These are phyloP conservation scores for Wickerhamomyces bisporus DNA, from an alignment of 805 yeast genomes.

Conservation along the genomic window DNA sequence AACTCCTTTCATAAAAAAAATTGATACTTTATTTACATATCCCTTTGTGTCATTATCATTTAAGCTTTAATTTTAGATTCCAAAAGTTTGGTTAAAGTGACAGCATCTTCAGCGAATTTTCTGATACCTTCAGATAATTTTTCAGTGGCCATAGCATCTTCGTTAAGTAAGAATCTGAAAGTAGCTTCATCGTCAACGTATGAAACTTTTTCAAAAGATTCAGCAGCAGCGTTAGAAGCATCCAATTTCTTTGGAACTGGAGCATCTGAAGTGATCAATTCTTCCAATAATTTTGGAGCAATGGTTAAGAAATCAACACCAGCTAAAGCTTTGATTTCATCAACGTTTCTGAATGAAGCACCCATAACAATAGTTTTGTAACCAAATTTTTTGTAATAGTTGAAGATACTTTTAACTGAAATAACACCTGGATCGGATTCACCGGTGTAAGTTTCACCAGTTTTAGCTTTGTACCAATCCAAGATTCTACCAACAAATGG, in stretches of 20 bases:
- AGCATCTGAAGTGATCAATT: constrained; percentile 71
- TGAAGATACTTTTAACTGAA: constrained; percentile 83
- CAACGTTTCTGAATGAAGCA: constrained; percentile 97
- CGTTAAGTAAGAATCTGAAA: constrained; percentile 88
- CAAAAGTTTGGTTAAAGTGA: constrained; percentile 64
- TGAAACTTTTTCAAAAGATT: constrained; percentile 63
- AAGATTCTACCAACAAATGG: constrained; percentile 99
- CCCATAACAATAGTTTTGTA: constrained; percentile 99
- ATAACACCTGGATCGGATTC: constrained; percentile 93
- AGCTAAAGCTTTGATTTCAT: constrained; percentile 93
- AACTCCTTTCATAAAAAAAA: too few species aligned
- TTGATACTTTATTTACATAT: too few species aligned
- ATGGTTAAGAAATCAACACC: constrained; percentile 97
- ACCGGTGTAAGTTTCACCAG: constrained; percentile 80
- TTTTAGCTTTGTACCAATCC: constrained; percentile 95
- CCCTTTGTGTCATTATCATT: neutral
- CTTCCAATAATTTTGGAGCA: constrained; percentile 87
- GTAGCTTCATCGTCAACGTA: constrained; percentile 80
- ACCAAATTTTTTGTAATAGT: constrained; percentile 96
- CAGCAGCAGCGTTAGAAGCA: constrained; percentile 54
- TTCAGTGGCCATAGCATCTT: constrained; percentile 98
- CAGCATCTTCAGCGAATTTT: constrained; percentile 90
- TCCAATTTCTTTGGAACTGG: constrained; percentile 80
- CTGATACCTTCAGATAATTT: constrained; percentile 98
- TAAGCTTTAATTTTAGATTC: constrained; percentile 49